Evolutionary conservation across 495 filamentous ascomycete species (phyloP).

Genomic region (Aspergillus ellipticus): DNA sequence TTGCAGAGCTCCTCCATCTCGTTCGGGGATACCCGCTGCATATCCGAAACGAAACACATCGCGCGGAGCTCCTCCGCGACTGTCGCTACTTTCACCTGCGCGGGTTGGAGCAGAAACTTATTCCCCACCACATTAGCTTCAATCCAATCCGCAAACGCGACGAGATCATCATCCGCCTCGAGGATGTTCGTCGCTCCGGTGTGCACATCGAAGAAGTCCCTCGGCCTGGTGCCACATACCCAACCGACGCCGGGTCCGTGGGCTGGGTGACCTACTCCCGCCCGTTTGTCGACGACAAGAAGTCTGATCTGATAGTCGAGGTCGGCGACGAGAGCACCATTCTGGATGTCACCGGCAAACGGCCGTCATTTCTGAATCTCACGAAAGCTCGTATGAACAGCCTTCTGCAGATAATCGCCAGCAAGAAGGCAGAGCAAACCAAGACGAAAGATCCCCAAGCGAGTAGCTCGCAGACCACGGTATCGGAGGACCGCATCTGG

Average conservation of each 20-base stretch:
- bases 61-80: conserved; percentile 75
- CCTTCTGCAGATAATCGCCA: conserved; percentile 74
- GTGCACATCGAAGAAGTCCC: conserved; percentile 53
- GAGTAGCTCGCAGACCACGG: not conserved
- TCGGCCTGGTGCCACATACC: not conserved
- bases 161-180: conserved; percentile 79
- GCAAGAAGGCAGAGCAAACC: conserved; percentile 70
- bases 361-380: conserved; percentile 69
- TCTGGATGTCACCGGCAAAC: conserved; percentile 52
- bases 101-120: conserved; percentile 82
- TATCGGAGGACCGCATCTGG: conserved; percentile 42
- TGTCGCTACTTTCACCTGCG: conserved; percentile 92
- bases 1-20: conserved; percentile 78
- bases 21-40: conserved; percentile 82
- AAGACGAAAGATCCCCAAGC: conserved; percentile 46
- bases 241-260: not conserved
- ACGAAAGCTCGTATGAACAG: conserved; percentile 64
- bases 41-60: conserved; percentile 74
- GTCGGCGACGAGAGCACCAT: conserved; percentile 65
- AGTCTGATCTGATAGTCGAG: conserved; percentile 75
- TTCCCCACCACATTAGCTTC: conserved; percentile 71
- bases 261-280: conserved; percentile 74
- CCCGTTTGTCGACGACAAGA: conserved; percentile 72
- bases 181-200: conserved; percentile 83
- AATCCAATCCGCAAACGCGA: conserved; percentile 62